Evolutionary conservation across 192 early-diverging fungal genomes (phyloP).

Genomic region (Backusella circina): DNA sequence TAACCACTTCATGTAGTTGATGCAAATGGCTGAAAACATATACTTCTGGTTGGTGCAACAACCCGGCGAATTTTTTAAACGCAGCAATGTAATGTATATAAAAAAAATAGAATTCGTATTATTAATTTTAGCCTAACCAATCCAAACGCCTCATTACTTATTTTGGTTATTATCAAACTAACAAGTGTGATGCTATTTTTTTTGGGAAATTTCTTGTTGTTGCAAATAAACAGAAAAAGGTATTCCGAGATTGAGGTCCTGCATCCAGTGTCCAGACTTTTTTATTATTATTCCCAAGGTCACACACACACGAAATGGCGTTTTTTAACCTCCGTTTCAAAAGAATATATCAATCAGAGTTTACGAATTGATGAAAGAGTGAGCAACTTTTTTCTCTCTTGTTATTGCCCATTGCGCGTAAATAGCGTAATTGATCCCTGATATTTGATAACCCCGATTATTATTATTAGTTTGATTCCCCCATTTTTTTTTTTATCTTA

Average conservation of each 20-base stretch:
- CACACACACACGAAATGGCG: background rate
- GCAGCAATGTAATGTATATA: background rate
- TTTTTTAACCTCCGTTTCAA: background rate
- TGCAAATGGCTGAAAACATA: background rate
- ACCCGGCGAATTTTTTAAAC: background rate
- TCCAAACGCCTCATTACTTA: background rate
- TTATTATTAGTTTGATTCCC: no score
- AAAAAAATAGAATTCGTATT: background rate
- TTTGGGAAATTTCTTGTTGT: background rate
- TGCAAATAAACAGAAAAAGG: conserved; percentile 34
- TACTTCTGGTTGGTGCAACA: background rate
- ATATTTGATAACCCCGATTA: background rate
- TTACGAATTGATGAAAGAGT: background rate
- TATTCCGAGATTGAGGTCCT: conserved; percentile 36
- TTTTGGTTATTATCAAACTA: background rate
- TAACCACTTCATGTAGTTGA: background rate
- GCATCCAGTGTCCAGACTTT: conserved; percentile 4
- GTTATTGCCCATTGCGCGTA: background rate
- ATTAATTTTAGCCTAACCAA: background rate
- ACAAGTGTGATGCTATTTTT: background rate
- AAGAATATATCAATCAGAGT: background rate
- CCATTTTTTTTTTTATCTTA: background rate
- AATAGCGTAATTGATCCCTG: background rate
- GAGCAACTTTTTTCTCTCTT: background rate
- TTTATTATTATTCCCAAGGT: background rate